phyloP scores from a whole-genome alignment of 2,329 filamentous ascomycete species.

The Cytospora mali region DNA sequence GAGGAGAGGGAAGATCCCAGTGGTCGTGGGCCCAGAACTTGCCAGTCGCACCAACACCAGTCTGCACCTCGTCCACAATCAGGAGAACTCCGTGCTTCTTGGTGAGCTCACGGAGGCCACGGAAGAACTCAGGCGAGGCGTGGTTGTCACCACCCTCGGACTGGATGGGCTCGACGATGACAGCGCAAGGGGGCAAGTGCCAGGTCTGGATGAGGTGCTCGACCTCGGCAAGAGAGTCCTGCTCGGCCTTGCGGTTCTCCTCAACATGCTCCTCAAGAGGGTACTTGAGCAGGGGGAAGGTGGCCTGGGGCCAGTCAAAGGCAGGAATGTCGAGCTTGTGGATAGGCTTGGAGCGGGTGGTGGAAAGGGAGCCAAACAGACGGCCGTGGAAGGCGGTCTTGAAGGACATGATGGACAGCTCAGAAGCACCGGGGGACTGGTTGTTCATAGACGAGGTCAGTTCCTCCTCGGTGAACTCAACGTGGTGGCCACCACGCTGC shows the following conservation, averaged over 20 bases:
- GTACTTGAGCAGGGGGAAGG: slow-evolving; percentile 85
- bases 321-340: slow-evolving; percentile 95
- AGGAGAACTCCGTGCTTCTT: slow-evolving; percentile 76
- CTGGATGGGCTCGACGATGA: slow-evolving; percentile 88
- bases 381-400: slow-evolving; percentile 88
- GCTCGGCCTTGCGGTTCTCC: slow-evolving; percentile 82
- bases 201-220: slow-evolving; percentile 79
- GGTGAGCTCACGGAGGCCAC: slow-evolving; percentile 77
- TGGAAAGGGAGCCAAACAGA: slow-evolving; percentile 83
- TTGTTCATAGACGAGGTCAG: slow-evolving; percentile 78
- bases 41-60: slow-evolving; percentile 87
- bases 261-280: slow-evolving; percentile 77
- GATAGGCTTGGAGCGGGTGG: slow-evolving; percentile 88
- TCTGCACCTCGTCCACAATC: slow-evolving; percentile 95
- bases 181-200: slow-evolving; percentile 77
- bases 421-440: slow-evolving; percentile 69
- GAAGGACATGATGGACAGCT: slow-evolving; percentile 85
- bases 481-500: slow-evolving; percentile 75
- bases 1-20: slow-evolving; percentile 78
- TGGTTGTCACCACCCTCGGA: slow-evolving; percentile 96
- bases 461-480: slow-evolving; percentile 80
- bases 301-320: slow-evolving; percentile 92
- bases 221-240: slow-evolving; percentile 78
- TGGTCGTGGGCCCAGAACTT: slow-evolving; percentile 98
- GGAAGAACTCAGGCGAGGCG: slow-evolving; percentile 85